These are phyloP conservation scores for Pseudocercospora eumusae DNA, from an alignment of 2,329 filamentous ascomycete genomes.

Conservation along the genomic window DNA sequence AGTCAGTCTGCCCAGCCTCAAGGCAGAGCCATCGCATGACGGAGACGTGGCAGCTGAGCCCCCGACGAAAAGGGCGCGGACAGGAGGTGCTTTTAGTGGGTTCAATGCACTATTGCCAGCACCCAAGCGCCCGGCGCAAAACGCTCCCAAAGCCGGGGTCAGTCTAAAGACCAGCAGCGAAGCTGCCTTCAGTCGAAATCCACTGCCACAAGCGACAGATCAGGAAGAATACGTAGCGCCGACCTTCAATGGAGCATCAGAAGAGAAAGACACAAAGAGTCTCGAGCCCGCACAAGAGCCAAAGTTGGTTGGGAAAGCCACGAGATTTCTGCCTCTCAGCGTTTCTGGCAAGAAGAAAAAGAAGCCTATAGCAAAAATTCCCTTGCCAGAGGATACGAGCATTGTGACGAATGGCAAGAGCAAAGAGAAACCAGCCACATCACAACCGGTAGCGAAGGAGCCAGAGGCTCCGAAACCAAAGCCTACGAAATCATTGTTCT, in stretches of 20 bases:
- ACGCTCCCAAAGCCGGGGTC: conserved; percentile 57
- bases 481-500: conserved; percentile 71
- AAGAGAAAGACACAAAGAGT: conserved; percentile 49
- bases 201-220: conserved; percentile 42
- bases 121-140: conserved; percentile 62
- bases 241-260: neutral
- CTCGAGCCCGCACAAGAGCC: conserved; percentile 52
- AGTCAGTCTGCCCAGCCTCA: conserved; percentile 68
- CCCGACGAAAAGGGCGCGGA: conserved; percentile 70
- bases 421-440: conserved; percentile 1
- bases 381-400: conserved; percentile 10
- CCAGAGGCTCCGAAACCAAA: conserved; percentile 42
- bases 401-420: conserved; percentile 10
- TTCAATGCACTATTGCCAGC: conserved; percentile 87
- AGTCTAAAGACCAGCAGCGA: conserved; percentile 80
- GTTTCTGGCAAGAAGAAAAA: conserved; percentile 74
- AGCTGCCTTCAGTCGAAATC: conserved; percentile 74
- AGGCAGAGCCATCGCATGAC: conserved; percentile 44
- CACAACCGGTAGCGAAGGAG: conserved; percentile 6
- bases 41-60: conserved; percentile 53
- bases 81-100: conserved; percentile 68
- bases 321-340: conserved; percentile 87
- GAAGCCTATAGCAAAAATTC: conserved; percentile 51
- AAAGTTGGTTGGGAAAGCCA: conserved; percentile 72
- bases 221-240: conserved; percentile 30